Conservation (phyloP, 2,329 filamentous ascomycete genomes). For the Penicillium sp. region DNA sequence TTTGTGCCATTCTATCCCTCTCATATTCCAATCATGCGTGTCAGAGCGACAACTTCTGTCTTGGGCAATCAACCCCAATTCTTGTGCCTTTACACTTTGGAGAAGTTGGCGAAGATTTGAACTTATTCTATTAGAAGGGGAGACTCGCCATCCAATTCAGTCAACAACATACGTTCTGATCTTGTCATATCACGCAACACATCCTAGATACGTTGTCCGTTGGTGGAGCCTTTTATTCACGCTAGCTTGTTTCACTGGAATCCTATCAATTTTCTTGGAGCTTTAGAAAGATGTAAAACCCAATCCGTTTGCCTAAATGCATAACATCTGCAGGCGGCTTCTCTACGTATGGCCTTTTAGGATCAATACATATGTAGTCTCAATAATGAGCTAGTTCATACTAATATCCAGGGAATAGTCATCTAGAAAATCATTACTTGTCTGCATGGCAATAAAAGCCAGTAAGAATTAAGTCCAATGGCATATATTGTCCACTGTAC, state of each 20-base stretch:
- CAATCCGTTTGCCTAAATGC: neutral
- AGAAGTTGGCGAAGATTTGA: neutral
- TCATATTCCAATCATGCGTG: neutral
- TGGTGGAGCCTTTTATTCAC: neutral
- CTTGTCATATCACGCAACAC: neutral
- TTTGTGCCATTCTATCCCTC: neutral
- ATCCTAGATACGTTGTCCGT: neutral
- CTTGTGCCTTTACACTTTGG: neutral
- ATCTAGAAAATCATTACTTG: no score
- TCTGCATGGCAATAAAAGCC: no score
- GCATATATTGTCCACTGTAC: no score
- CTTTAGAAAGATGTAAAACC: neutral
- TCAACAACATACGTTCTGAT: neutral
- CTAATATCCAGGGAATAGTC: no score
- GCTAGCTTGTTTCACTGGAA: slow-evolving; percentile 7
- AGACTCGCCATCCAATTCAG: neutral
- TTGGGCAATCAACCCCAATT: neutral
- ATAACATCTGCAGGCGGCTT: no score
- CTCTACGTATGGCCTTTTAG: no score
- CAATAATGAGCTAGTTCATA: no score
- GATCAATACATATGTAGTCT: no score
- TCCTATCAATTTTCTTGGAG: slow-evolving; percentile 2
- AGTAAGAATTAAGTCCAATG: no score
- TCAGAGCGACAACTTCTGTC: neutral
- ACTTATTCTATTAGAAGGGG: neutral